These are phyloP conservation scores for Pythium guiyangense DNA, from an alignment of 352 stramenopile genomes.

Conservation along the genomic window DNA sequence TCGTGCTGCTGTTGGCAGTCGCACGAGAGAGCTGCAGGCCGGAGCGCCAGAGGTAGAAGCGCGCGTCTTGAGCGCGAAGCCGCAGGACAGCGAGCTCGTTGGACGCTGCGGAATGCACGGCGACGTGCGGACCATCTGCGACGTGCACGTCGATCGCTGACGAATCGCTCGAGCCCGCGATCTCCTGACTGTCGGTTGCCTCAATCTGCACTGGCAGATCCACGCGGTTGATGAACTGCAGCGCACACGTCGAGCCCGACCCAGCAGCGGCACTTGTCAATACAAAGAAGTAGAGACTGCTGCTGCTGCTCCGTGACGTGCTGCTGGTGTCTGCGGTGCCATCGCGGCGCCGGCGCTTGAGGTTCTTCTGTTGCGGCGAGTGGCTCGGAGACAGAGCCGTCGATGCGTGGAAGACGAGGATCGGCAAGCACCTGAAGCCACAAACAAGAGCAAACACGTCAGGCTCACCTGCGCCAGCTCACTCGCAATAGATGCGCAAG, in stretches of 20 bases:
- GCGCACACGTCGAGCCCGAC: background rate
- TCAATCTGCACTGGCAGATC: background rate
- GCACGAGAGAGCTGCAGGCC: background rate
- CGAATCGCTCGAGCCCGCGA: background rate
- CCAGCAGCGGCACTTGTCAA: background rate
- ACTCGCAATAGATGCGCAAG: background rate
- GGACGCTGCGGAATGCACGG: conserved; percentile 19
- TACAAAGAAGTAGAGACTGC: conserved; percentile 11
- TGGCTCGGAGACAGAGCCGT: background rate
- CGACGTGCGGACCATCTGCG: conserved; percentile 28
- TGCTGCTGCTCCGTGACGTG: background rate
- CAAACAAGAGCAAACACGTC: background rate
- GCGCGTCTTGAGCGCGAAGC: conserved; percentile 13
- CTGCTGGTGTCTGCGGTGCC: background rate
- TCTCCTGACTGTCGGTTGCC: background rate
- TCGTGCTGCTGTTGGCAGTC: background rate
- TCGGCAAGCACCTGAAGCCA: conserved; percentile 3
- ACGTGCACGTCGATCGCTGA: conserved; percentile 23
- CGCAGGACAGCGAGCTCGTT: conserved; percentile 17
- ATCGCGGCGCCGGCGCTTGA: background rate
- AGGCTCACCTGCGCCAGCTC: background rate
- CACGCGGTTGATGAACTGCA: conserved; percentile 16
- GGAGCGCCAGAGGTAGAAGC: conserved; percentile 22
- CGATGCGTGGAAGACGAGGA: conserved; percentile 10
- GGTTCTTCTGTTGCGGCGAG: background rate